Evolutionary conservation across 257 asterid genomes (phyloP).

Genomic region (Cynanchum wilfordii): DNA sequence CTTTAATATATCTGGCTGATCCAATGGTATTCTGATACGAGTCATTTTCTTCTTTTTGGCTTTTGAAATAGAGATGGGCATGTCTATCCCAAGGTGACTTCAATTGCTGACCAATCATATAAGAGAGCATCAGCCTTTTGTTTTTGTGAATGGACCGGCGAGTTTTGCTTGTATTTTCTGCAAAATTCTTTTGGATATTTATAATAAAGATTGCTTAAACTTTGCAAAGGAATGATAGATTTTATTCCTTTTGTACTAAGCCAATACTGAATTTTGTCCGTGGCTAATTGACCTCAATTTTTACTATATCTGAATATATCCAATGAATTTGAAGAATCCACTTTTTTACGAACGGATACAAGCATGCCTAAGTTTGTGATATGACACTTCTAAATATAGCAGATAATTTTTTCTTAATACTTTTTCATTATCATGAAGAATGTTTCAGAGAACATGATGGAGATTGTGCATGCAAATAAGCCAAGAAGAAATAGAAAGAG

Average conservation of each 20-base stretch:
- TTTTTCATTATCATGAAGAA: too few relatives aligned
- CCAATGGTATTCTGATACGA: conserved; percentile 33
- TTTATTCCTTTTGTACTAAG: neutral
- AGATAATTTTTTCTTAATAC: too few relatives aligned
- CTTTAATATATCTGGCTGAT: neutral
- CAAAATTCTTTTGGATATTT: conserved; percentile 3
- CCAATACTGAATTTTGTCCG: neutral
- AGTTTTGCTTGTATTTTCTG: conserved; percentile 16
- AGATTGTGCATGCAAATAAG: too few relatives aligned
- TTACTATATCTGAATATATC: too few relatives aligned
- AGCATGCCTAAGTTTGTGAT: too few relatives aligned
- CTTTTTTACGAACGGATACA: too few relatives aligned
- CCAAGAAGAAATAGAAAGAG: too few relatives aligned
- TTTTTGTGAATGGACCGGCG: conserved; percentile 31
- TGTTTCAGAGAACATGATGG: too few relatives aligned
- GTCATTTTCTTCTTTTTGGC: conserved; percentile 36
- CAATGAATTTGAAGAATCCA: too few relatives aligned
- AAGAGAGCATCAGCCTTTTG: conserved; percentile 18
- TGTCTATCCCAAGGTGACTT: conserved; percentile 86
- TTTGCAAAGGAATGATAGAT: conserved; percentile 11
- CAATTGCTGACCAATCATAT: conserved; percentile 26
- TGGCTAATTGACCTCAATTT: neutral
- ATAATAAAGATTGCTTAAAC: conserved; percentile 17
- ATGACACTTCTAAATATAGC: too few relatives aligned
- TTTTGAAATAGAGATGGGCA: conserved; percentile 70